phyloP scores from a whole-genome alignment of 2,329 filamentous ascomycete species.

The Coleophoma crateriformis region DNA sequence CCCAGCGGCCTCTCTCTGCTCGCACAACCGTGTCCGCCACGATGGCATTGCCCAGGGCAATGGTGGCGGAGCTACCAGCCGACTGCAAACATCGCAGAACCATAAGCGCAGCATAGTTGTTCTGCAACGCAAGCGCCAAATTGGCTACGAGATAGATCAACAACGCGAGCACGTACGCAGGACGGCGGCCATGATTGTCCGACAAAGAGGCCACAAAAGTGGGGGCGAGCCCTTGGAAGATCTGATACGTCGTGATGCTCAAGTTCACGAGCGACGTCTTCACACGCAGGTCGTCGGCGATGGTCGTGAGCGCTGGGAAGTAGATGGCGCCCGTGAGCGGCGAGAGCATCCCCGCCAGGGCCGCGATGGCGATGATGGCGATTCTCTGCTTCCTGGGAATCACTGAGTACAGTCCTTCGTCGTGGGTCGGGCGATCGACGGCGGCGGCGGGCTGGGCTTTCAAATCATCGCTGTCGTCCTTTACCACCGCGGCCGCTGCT shows the following conservation, averaged over 20 bases:
- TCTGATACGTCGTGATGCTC: conserved; percentile 13
- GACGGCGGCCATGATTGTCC: conserved; percentile 45
- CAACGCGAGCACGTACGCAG: conserved; percentile 46
- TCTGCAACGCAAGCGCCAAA: conserved; percentile 43
- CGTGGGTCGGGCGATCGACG: too few relatives aligned
- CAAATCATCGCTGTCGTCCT: too few relatives aligned
- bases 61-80: conserved; percentile 44
- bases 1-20: conserved; percentile 63
- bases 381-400: conserved; percentile 26
- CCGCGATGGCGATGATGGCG: conserved; percentile 44
- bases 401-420: conserved; percentile 2
- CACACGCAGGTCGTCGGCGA: conserved; percentile 43
- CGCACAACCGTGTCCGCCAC: conserved; percentile 64
- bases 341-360: conserved; percentile 45
- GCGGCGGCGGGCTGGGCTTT: too few relatives aligned
- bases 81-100: conserved; percentile 49
- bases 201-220: conserved; percentile 48
- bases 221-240: conserved; percentile 53
- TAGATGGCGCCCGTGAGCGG: conserved; percentile 49
- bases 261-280: conserved; percentile 19
- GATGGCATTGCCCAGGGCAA: conserved; percentile 62
- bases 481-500: too few relatives aligned
- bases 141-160: conserved; percentile 45
- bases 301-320: conserved; percentile 41
- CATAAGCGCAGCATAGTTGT: conserved; percentile 41